phyloP scores from a whole-genome alignment of 768 basidiomycete genomes.

The Mycena olivaceomarginata region DNA sequence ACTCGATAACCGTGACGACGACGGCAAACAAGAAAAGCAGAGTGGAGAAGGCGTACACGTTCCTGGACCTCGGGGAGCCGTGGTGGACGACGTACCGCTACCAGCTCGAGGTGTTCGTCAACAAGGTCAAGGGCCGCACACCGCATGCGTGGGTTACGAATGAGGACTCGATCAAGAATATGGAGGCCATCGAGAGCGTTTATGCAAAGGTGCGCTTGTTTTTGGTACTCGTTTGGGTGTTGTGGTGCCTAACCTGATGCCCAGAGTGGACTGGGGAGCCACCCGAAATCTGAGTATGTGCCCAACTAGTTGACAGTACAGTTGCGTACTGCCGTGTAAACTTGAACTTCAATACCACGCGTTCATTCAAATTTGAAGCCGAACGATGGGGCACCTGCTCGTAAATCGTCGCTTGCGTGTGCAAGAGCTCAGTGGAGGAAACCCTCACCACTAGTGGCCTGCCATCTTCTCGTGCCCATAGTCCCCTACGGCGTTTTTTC shows the following conservation, averaged over 20 bases:
- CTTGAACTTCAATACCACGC: too few species aligned
- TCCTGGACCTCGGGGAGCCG: constrained; percentile 67
- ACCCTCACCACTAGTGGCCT: too few species aligned
- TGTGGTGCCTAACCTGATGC: not conserved
- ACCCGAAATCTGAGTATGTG: constrained; percentile 53
- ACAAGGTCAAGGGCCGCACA: constrained; percentile 70
- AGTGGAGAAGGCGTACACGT: constrained; percentile 67
- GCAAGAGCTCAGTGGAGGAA: too few species aligned
- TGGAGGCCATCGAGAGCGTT: constrained; percentile 75
- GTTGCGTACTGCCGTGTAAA: not conserved
- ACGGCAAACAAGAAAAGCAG: constrained; percentile 47
- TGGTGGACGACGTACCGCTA: constrained; percentile 77
- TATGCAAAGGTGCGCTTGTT: constrained; percentile 67
- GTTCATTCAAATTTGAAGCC: too few species aligned
- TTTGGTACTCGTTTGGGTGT: not conserved
- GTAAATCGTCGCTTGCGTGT: too few species aligned
- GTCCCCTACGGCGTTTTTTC: too few species aligned
- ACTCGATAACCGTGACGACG: constrained; percentile 66
- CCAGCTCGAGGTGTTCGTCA: constrained; percentile 80
- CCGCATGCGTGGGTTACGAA: constrained; percentile 73
- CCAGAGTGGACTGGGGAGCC: constrained; percentile 59
- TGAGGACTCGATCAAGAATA: constrained; percentile 74
- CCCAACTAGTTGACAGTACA: not conserved
- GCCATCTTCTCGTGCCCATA: too few species aligned
- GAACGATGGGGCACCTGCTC: too few species aligned